These are phyloP conservation scores for Pseudopithomyces chartarum DNA, from an alignment of 2,329 filamentous ascomycete genomes.

Conservation along the genomic window DNA sequence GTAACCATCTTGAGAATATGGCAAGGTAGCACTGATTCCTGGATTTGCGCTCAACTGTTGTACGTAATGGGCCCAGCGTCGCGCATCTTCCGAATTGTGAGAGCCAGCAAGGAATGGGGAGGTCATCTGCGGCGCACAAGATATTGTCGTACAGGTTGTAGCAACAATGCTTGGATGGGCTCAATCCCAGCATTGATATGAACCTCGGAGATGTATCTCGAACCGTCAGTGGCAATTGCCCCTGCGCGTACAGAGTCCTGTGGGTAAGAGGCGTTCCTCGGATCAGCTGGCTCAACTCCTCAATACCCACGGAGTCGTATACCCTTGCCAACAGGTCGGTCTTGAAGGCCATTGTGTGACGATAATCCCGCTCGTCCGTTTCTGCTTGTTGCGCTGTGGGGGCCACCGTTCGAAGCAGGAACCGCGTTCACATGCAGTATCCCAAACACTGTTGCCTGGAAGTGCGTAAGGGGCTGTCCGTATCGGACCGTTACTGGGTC, in stretches of 20 bases:
- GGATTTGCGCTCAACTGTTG: background rate
- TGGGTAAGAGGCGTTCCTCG: conserved; percentile 3
- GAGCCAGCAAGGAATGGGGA: conserved; percentile 10
- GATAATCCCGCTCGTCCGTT: conserved; percentile 14
- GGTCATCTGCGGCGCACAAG: conserved; percentile 19
- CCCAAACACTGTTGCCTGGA: conserved; percentile 22
- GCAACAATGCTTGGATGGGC: conserved; percentile 12
- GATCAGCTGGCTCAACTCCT: conserved; percentile 7
- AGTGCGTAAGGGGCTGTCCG: conserved; percentile 12
- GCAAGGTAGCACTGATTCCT: background rate
- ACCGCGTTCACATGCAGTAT: conserved; percentile 19
- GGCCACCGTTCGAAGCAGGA: conserved; percentile 14
- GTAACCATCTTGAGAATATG: conserved; percentile 1
- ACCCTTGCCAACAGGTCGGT: conserved; percentile 14
- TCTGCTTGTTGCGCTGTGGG: conserved; percentile 4
- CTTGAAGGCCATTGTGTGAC: conserved; percentile 12
- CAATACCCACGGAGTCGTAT: conserved; percentile 6
- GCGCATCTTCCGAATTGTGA: conserved; percentile 12
- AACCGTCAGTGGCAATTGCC: conserved; percentile 12
- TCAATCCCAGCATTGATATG: conserved; percentile 1
- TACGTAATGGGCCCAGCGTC: conserved; percentile 11
- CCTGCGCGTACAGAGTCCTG: conserved; percentile 5
- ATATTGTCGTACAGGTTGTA: conserved; percentile 10
- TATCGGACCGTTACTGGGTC: conserved; percentile 14
- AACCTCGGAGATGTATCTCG: conserved; percentile 8